Evolutionary conservation across 148 eudicot species (phyloP).

Genomic region (Persicaria maculosa): DNA sequence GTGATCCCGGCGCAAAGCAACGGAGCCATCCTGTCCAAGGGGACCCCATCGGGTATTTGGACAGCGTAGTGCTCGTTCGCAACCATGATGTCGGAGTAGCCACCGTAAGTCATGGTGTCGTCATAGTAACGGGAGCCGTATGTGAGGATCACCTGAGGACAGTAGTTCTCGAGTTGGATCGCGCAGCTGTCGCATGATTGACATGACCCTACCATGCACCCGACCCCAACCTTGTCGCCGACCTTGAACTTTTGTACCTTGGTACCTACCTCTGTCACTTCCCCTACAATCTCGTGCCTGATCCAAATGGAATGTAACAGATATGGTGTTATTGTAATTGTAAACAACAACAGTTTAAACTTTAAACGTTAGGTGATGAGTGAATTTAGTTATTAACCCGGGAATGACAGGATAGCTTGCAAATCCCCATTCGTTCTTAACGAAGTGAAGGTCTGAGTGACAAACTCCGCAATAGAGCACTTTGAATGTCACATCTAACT

Average conservation of each 20-base stretch:
- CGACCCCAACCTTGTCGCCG: conserved; percentile 24
- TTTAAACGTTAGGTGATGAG: neutral
- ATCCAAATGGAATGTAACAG: neutral
- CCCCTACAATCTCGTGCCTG: conserved; percentile 24
- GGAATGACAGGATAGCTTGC: conserved; percentile 32
- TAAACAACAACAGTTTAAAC: neutral
- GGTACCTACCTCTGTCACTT: conserved; percentile 19
- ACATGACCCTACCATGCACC: conserved; percentile 22
- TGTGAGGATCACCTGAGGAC: conserved; percentile 13
- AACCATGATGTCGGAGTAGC: conserved; percentile 21
- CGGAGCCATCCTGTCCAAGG: conserved; percentile 20
- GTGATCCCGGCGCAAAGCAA: conserved; percentile 26
- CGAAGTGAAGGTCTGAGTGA: conserved; percentile 36
- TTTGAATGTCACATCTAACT: conserved; percentile 34
- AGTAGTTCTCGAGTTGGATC: conserved; percentile 17
- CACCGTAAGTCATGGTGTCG: conserved; percentile 15
- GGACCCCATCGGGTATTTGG: conserved; percentile 14
- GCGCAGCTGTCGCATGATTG: conserved; percentile 16
- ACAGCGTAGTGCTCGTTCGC: conserved; percentile 20
- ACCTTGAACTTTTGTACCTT: conserved; percentile 21
- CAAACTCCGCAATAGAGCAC: conserved; percentile 43
- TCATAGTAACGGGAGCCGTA: conserved; percentile 14
- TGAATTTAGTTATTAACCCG: conserved; percentile 19
- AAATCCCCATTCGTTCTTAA: conserved; percentile 29
- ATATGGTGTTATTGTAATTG: neutral